A percentile compares a stretch with the other conserved stretches of the same genome.
Evolutionary conservation across 1,284 basidiomycete genomes (phyloP).

Genomic region (Pseudozyma sp.): DNA sequence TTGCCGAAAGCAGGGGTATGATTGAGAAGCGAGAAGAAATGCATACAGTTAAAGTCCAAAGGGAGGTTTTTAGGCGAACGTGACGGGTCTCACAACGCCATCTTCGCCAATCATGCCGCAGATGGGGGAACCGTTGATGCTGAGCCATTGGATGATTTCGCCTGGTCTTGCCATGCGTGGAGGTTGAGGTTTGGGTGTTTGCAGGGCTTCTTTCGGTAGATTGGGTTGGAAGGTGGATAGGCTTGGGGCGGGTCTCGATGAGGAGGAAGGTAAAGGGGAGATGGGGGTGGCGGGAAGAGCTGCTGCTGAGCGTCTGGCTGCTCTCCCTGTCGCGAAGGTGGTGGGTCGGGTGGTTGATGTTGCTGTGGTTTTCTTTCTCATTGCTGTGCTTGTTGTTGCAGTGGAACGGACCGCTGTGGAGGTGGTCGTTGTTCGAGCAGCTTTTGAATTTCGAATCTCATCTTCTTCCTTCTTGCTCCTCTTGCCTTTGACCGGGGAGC

Average conservation of each 20-base stretch:
- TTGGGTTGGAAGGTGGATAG: slow-evolving; percentile 39
- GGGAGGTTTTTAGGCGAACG: slow-evolving; percentile 17
- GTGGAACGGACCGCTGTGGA: slow-evolving; percentile 10
- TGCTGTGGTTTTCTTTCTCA: slow-evolving; percentile 13
- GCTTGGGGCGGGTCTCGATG: slow-evolving; percentile 32
- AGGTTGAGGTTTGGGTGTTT: slow-evolving; percentile 25
- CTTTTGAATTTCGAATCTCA: slow-evolving; percentile 7
- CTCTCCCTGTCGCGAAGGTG: neutral
- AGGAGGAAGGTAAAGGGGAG: slow-evolving; percentile 13
- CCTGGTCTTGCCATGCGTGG: slow-evolving; percentile 47
- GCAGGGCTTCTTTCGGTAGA: slow-evolving; percentile 28
- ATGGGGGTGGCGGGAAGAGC: neutral
- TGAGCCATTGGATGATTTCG: slow-evolving; percentile 48
- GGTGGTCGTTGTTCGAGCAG: slow-evolving; percentile 14
- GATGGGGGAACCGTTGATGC: slow-evolving; percentile 56
- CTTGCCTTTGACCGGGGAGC: slow-evolving; percentile 28
- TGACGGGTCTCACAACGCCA: slow-evolving; percentile 35
- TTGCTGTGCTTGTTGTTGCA: slow-evolving; percentile 1
- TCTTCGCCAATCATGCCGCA: slow-evolving; percentile 54
- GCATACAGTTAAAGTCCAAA: neutral
- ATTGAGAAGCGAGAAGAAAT: slow-evolving; percentile 1
- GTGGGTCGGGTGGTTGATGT: neutral
- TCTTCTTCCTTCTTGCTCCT: slow-evolving; percentile 31
- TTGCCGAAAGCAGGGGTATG: slow-evolving; percentile 13
- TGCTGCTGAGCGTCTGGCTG: slow-evolving; percentile 6